Evolutionary conservation across 805 yeast genomes (phyloP).

Genomic region (Yamadazyma akitaensis): DNA sequence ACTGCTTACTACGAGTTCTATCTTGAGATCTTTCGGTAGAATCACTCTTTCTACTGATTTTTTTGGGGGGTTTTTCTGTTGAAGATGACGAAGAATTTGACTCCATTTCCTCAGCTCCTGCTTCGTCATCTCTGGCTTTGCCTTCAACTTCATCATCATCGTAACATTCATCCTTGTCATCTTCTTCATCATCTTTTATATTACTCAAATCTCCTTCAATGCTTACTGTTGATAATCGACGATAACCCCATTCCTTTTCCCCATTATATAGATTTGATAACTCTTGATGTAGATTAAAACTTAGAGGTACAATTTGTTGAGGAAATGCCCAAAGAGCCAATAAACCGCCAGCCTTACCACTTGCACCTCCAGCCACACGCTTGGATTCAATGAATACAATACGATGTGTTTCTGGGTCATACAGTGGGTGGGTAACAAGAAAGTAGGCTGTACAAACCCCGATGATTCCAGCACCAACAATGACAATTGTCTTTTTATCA

Average conservation of each 20-base stretch:
- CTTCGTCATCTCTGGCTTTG: background rate
- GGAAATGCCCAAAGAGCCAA: constrained; percentile 97
- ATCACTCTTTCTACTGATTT: constrained; percentile 30
- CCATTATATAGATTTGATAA: constrained; percentile 78
- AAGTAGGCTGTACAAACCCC: constrained; percentile 95
- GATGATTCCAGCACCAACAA: constrained; percentile 93
- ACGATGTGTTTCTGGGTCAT: constrained; percentile 67
- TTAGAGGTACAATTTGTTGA: constrained; percentile 83
- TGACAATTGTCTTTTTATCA: constrained; percentile 72
- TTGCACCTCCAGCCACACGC: constrained; percentile 95
- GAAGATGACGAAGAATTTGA: constrained; percentile 9
- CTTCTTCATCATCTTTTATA: constrained; percentile 21
- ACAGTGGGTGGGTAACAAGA: constrained; percentile 77
- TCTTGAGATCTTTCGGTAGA: background rate
- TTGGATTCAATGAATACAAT: constrained; percentile 85
- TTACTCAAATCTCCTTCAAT: constrained; percentile 74
- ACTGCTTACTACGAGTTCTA: constrained; percentile 2
- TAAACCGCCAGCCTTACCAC: constrained; percentile 96
- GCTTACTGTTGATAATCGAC: constrained; percentile 81
- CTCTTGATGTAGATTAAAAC: constrained; percentile 82
- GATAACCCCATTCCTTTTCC: constrained; percentile 87
- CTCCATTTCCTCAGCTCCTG: constrained; percentile 4
- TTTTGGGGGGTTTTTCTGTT: constrained; percentile 31
- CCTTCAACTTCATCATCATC: constrained; percentile 23
- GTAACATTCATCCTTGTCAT: constrained; percentile 20